These are phyloP conservation scores for Silene conica DNA, from an alignment of 148 eudicot species.

Conservation along the genomic window DNA sequence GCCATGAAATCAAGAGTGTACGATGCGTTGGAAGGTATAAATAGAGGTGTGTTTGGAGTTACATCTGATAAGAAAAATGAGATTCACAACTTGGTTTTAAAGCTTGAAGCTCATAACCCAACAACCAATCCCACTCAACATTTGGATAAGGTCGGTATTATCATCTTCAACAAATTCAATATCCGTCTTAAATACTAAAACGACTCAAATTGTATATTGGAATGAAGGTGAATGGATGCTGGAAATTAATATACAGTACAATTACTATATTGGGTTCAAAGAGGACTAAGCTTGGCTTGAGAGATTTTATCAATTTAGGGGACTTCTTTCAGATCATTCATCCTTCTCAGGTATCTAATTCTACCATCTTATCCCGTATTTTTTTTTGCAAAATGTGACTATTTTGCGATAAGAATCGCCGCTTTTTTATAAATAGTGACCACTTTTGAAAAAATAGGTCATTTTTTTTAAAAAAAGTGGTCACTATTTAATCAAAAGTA, in stretches of 20 bases:
- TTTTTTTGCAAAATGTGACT: no score
- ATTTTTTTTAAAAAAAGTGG: no score
- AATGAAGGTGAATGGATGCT: constrained; percentile 78
- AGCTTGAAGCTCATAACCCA: constrained; percentile 67
- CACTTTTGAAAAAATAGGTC: no score
- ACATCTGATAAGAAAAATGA: constrained; percentile 60
- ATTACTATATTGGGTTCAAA: constrained; percentile 81
- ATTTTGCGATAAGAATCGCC: no score
- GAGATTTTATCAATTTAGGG: constrained; percentile 79
- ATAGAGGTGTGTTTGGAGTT: constrained; percentile 85
- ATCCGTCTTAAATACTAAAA: no score
- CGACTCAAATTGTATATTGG: no score
- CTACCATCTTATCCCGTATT: no score
- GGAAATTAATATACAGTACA: constrained; percentile 86
- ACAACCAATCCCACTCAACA: constrained; percentile 52
- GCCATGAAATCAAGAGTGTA: constrained; percentile 44
- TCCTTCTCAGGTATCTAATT: constrained; percentile 70
- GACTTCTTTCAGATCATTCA: constrained; percentile 67
- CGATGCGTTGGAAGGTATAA: constrained; percentile 60
- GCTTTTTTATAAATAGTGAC: no score
- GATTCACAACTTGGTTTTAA: constrained; percentile 54
- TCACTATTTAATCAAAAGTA: no score
- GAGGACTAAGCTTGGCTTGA: constrained; percentile 85
- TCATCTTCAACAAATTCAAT: not conserved
- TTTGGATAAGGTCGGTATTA: constrained; percentile 57